Base-by-base conservation (phyloP, 768 basidiomycete genomes). In the Psilocybe azurescens region DNA sequence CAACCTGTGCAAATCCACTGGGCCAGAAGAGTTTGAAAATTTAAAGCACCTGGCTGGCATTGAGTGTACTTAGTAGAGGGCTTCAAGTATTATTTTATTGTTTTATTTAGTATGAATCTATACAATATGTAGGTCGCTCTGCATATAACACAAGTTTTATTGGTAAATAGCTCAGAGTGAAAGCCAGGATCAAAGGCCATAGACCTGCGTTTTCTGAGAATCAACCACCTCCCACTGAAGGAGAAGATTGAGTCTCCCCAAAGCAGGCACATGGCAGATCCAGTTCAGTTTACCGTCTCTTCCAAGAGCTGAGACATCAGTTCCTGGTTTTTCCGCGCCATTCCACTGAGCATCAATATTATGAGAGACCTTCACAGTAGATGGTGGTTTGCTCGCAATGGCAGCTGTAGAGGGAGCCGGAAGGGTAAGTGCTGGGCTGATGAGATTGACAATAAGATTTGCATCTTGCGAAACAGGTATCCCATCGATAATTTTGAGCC, bases 151-250 rank as follows among this genome's bases (percentile, higher is more conserved):
- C 20, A 24, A 24, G 24, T 24, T 24, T 24, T 24, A 24, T 24
- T 24, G 24, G 24, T 24, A 24, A 24, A 24, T 24, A 24, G 24
- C 24, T 24, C 24, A 24, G 24, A 24, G 24, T 24, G 24, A 24
- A 8, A 39, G 38, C 38, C 38, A 13, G 14, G 16, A 5, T 33
- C 13, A 50, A 29, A 61, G 53, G 29, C 55, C 61, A 48, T 44
- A 46, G 9, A 62, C 53, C 14, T 24, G 39, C 11, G 20, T 41
- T 32, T 62, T 62, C 11, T 53, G 39, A 11, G 56, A 28, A 1
- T 69, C 65, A 8, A 58, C 48, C n/a, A 77, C 73, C 63, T 79
- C 76, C 75, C 75, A 79, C 20, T 73, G 65, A n/a, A 79, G 64
- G 24, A 64, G 30, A 39, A 78, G 56, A 53, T 70, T 72, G 1